Percentiles rank a stretch among this genome's conserved stretches.
phyloP scores from a whole-genome alignment of 2,329 filamentous ascomycete species.

The Chaetomium sp. region DNA sequence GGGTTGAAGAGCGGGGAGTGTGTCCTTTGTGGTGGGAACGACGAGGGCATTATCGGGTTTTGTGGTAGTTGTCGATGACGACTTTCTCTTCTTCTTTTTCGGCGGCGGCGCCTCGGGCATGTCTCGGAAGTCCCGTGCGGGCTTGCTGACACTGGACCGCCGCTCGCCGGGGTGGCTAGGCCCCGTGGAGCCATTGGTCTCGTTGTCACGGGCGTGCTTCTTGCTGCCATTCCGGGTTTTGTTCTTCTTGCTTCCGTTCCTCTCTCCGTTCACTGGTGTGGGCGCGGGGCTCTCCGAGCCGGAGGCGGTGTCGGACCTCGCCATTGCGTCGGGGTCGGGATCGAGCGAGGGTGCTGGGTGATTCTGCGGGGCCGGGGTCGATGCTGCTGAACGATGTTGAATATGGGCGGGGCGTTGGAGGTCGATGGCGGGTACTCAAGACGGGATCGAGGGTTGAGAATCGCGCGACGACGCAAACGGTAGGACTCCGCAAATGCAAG shows the following conservation, averaged over 20 bases:
- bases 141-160: conserved; percentile 51
- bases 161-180: conserved; percentile 36
- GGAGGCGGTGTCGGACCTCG: conserved; percentile 24
- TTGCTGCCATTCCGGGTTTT: conserved; percentile 17
- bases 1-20: conserved; percentile 17
- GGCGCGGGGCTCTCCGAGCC: conserved; percentile 27
- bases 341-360: no score
- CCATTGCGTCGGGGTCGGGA: conserved; percentile 24
- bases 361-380: background rate
- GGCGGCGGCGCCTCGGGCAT: conserved; percentile 36
- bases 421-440: no score
- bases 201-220: conserved; percentile 1
- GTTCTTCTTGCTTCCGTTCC: conserved; percentile 16
- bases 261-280: conserved; percentile 29
- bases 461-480: no score
- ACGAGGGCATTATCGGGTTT: no score
- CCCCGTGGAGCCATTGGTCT: conserved; percentile 10
- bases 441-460: no score
- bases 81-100: conserved; percentile 35
- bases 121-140: conserved; percentile 55
- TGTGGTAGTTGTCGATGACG: conserved; percentile 6
- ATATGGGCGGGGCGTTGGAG: no score
- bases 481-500: no score
- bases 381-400: background rate
- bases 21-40: conserved; percentile 17